A percentile compares a stretch with the other conserved stretches of the same genome.
These are phyloP conservation scores for Zostera marina DNA, from an alignment of 116 monocot genomes.

Conservation along the genomic window DNA sequence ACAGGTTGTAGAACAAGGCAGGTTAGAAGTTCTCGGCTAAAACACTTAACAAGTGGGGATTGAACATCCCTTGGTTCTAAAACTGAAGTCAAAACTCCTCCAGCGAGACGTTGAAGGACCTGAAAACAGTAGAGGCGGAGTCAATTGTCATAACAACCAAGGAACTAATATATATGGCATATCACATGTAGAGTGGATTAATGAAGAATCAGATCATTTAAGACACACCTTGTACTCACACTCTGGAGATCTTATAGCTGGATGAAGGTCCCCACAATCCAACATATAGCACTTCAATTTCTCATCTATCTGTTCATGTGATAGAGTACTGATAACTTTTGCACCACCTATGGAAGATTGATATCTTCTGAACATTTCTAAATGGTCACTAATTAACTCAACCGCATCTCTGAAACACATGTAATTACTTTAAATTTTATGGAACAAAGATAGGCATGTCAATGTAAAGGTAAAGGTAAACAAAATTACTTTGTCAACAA, in stretches of 20 bases:
- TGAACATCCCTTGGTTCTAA: constrained; percentile 71
- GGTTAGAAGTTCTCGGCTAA: constrained; percentile 69
- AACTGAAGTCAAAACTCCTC: constrained; percentile 57
- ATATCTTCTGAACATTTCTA: constrained; percentile 71
- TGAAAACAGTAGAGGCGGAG: constrained; percentile 11
- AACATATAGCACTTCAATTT: constrained; percentile 61
- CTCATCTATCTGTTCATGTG: constrained; percentile 85
- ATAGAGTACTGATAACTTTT: constrained; percentile 67
- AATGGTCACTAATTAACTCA: constrained; percentile 71
- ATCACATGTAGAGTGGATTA: constrained; percentile 1
- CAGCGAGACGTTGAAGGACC: constrained; percentile 80
- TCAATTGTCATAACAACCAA: neutral
- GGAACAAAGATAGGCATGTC: neutral
- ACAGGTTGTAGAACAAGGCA: constrained; percentile 82
- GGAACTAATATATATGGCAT: constrained; percentile 1
- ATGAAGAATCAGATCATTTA: constrained; percentile 1
- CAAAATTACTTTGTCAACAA: constrained; percentile 77
- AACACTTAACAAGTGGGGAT: constrained; percentile 56
- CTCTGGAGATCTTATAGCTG: constrained; percentile 76
- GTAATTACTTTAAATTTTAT: constrained; percentile 9
- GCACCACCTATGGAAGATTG: constrained; percentile 75
- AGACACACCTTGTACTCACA: constrained; percentile 70
- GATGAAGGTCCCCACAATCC: constrained; percentile 68
- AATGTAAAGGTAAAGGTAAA: neutral
- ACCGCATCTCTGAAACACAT: constrained; percentile 57